Conservation (phyloP, 345 rosid genomes). For the Rhodomyrtus tomentosa region DNA sequence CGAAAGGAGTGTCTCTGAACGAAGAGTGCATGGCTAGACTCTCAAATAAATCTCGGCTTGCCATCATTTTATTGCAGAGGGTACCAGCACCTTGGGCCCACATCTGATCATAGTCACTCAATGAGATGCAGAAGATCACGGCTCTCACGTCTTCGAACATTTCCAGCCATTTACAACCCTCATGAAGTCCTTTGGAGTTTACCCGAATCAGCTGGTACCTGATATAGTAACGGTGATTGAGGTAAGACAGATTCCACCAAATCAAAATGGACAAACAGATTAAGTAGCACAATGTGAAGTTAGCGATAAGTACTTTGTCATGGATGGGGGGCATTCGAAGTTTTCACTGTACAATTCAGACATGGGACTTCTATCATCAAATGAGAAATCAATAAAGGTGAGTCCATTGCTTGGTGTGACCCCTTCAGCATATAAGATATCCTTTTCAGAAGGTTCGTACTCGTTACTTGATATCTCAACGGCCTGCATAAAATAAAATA, state of each 20-base stretch:
- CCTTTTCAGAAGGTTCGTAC: constrained; percentile 48
- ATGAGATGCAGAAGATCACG: constrained; percentile 45
- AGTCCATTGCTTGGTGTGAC: constrained; percentile 47
- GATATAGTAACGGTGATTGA: not conserved
- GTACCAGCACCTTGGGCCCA: constrained; percentile 11
- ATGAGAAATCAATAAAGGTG: constrained; percentile 42
- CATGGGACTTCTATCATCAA: constrained; percentile 46
- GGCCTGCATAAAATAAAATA: constrained; percentile 20
- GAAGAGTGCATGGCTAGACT: constrained; percentile 35
- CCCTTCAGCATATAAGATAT: constrained; percentile 50
- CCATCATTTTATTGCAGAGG: constrained; percentile 37
- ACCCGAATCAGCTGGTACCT: constrained; percentile 53
- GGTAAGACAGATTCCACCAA: not conserved
- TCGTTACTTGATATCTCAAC: constrained; percentile 53
- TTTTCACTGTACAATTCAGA: constrained; percentile 32
- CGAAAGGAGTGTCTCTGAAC: constrained; percentile 35
- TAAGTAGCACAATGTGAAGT: not conserved
- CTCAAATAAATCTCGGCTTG: constrained; percentile 39
- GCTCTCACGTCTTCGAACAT: constrained; percentile 59
- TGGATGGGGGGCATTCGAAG: constrained; percentile 22
- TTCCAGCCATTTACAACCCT: constrained; percentile 54
- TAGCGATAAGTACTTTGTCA: constrained; percentile 17
- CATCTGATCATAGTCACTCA: constrained; percentile 47
- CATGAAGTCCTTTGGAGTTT: constrained; percentile 40
- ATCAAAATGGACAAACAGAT: not conserved